Base-by-base conservation (phyloP, 139 green algal genomes). In the Picochlorum costavermella region DNA sequence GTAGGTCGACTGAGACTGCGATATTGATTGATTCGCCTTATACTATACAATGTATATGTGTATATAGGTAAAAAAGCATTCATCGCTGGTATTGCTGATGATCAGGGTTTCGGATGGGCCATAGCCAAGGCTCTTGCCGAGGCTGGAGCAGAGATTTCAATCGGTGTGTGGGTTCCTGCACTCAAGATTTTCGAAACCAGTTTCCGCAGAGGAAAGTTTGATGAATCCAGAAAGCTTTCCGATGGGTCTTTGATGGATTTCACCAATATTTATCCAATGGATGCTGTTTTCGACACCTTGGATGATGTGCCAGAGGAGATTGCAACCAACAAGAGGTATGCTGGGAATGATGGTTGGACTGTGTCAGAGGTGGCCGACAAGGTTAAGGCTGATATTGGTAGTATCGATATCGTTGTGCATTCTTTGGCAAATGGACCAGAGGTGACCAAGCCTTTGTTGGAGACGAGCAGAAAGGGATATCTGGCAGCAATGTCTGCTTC, bases 351-450 rank as follows among this genome's bases (percentile, higher is more conserved):
- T 50, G 74, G 70, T 13, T 99, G 82, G 79, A 97, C 94, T 25
- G 88, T 98, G 30, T 81, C 82, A 12, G 94, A 98, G 64, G 64
- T 81, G 2, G 94, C 94, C 2, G 84, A 81, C 33, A 73, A 79
- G 36, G 89, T 97, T 2, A 77, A 84, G 66, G 53, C 51, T 30
- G 93, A 98, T 63, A 76, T 80, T 51, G 94, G 93, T 58, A 95
- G 82, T 4, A 86, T 99, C 36, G 94, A 99, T 76, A 84, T 98
- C 56, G 17, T 99, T 65, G 87, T 99, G 48, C 94, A 99, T 83
- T 98, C 92, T 5, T 84, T 99, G 44, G 94, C 94, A 60, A 99
- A 99, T 76, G 94, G 94, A 14, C 94, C 94, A 37, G 94, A 99
- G 79, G 94, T 99, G 20, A 72, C 77, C 13, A 99, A 99, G 76